These are phyloP conservation scores for Euphrasia arctica DNA, from an alignment of 305 asterid species.

Conservation along the genomic window DNA sequence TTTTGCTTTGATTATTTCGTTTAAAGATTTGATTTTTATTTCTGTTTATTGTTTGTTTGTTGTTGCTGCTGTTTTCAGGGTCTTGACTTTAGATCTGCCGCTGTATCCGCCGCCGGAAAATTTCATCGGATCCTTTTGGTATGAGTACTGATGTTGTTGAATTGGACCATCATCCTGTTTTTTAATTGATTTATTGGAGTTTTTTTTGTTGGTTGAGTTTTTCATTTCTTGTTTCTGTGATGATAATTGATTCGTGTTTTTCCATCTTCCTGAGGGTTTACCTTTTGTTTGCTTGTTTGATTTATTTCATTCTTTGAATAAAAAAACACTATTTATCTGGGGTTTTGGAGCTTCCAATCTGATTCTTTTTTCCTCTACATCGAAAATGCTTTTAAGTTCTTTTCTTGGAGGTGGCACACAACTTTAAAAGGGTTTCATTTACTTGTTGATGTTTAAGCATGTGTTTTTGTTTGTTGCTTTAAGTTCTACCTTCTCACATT, in stretches of 20 bases:
- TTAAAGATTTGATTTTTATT: slow-evolving; percentile 6
- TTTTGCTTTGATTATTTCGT: neutral
- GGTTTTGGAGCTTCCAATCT: neutral
- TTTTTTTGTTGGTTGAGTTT: neutral
- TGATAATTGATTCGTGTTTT: neutral
- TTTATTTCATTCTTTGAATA: neutral
- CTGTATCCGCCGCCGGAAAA: slow-evolving; percentile 49
- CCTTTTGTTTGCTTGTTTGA: slow-evolving; percentile 7
- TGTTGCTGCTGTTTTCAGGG: slow-evolving; percentile 52
- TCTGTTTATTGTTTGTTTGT: slow-evolving; percentile 1
- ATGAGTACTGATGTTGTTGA: slow-evolving; percentile 33
- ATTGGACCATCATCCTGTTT: slow-evolving; percentile 19
- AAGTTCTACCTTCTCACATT: slow-evolving; percentile 10
- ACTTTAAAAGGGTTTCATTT: neutral
- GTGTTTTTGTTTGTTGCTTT: neutral
- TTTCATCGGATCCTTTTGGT: slow-evolving; percentile 25
- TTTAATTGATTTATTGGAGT: neutral
- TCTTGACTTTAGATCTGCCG: slow-evolving; percentile 56
- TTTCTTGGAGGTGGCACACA: neutral
- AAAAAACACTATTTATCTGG: neutral
- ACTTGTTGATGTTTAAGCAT: no score
- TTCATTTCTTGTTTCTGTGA: slow-evolving; percentile 23
- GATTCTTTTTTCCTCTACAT: neutral
- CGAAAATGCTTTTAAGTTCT: neutral
- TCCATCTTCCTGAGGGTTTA: neutral